These are phyloP conservation scores for Cenchrus americanus DNA, from an alignment of 176 grass and related monocot species.

Conservation along the genomic window DNA sequence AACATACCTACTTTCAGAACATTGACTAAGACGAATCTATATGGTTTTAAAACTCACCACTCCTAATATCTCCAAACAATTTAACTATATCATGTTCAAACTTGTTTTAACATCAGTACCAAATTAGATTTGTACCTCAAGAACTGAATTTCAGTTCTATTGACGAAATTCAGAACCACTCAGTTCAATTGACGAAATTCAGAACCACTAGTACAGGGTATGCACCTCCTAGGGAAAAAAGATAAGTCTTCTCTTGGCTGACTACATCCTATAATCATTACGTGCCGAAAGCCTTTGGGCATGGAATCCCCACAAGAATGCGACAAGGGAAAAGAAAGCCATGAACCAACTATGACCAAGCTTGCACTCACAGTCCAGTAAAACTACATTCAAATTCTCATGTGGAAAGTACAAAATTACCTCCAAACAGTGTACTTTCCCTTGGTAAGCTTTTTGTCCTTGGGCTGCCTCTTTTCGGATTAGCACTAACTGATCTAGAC, in stretches of 20 bases:
- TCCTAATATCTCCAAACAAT: not conserved
- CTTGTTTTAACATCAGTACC: conserved; percentile 3
- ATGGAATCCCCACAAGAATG: not conserved
- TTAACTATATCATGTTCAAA: not conserved
- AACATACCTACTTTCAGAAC: not conserved
- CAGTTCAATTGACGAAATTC: conserved; percentile 10
- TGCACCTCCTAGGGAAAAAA: not conserved
- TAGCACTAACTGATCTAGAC: conserved; percentile 71
- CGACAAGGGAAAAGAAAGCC: not conserved
- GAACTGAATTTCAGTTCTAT: conserved; percentile 5
- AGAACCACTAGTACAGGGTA: not conserved
- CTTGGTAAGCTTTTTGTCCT: conserved; percentile 57
- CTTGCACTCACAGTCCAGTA: conserved; percentile 5
- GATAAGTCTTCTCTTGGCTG: not conserved
- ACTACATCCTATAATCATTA: conserved; percentile 16
- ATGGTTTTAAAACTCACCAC: not conserved
- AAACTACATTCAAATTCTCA: conserved; percentile 25
- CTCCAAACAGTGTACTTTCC: conserved; percentile 81
- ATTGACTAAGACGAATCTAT: not conserved
- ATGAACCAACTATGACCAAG: not conserved
- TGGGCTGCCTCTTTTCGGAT: conserved; percentile 86
- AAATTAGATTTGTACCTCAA: not conserved
- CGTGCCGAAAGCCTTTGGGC: not conserved
- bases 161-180: conserved; percentile 1
- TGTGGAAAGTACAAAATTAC: conserved; percentile 40